Base-by-base conservation (phyloP, 129 eudicot species). In the Scalesia atractyloides region DNA sequence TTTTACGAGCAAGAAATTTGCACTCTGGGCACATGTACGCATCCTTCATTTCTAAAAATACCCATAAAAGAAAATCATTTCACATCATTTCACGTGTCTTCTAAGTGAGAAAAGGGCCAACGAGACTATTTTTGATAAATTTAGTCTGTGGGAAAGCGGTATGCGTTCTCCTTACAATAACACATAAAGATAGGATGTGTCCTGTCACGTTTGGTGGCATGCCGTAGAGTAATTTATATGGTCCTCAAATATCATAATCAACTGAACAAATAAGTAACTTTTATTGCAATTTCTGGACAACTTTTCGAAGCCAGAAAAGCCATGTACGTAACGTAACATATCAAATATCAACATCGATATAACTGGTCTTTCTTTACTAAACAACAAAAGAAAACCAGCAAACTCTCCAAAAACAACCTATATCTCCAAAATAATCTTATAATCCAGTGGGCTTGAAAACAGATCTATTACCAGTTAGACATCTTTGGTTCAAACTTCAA, bases 191-290 rank as follows among this genome's bases (percentile, higher is more conserved):
- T 68, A 34, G 30, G 10, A 13, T 33, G 20, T 5, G 7, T 13
- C 34, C 4, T 54, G 43, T 3, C 11, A 36, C 17, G 61, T 60
- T 73, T 30, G 13, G 46, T 73, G 63, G 75, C 36, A 52, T 69
- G 64, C 17, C 64, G 52, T 33, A 52, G 46, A 30, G 50, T 5
- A 70, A 36, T 36, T 36, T 36, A 36, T 36, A 36, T 4, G 41
- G 41, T 3, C 41, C 41, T 36, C 8, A 36, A 36, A 36, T 36
- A 36, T 36, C 41, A 36, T 36, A 4, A 36, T 36, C 41, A 4
- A 36, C 7, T 24, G 30, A 24, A 24, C 30, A 24, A 24, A 24
- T 24, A 24, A 24, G 30, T 3, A 24, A 24, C 30, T 24, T n/a
- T 24, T 24, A 37, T 37, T 37, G 9, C 43, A 37, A 37, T 12